A percentile compares a stretch with the other conserved stretches of the same genome.
phyloP scores from a whole-genome alignment of 192 early-diverging fungal genomes.

The Pilaira anomala region DNA sequence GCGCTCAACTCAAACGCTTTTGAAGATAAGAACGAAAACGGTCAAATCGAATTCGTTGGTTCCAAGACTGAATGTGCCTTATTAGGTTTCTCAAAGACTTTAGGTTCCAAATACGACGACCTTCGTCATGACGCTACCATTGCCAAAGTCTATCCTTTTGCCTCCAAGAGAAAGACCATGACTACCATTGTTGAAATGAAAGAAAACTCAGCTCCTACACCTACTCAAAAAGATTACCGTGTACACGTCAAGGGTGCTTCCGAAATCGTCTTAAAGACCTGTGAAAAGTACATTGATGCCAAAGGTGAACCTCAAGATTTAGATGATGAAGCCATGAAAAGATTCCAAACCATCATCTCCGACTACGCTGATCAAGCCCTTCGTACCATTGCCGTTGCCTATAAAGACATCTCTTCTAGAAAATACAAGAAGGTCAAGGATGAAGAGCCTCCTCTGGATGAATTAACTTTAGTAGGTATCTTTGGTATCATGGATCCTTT shows the following conservation, averaged over 20 bases:
- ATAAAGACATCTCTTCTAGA: conserved; percentile 48
- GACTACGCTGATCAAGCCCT: conserved; percentile 64
- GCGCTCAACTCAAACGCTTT: conserved; percentile 74
- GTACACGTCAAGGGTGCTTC: conserved; percentile 80
- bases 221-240: conserved; percentile 44
- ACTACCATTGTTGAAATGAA: conserved; percentile 55
- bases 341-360: conserved; percentile 50
- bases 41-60: conserved; percentile 61
- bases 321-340: conserved; percentile 37
- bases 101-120: conserved; percentile 61
- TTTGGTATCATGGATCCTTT: conserved; percentile 90
- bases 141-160: conserved; percentile 81
- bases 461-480: conserved; percentile 65
- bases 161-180: conserved; percentile 90
- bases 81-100: conserved; percentile 60
- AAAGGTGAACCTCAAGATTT: conserved; percentile 50
- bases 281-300: conserved; percentile 55
- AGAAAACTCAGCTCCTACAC: conserved; percentile 15
- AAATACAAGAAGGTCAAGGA: conserved; percentile 53
- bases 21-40: conserved; percentile 62
- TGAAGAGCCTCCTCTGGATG: conserved; percentile 49
- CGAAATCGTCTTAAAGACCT: conserved; percentile 69
- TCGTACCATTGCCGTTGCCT: conserved; percentile 71
- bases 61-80: conserved; percentile 82
- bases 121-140: conserved; percentile 50